Percentiles rank a stretch among this genome's conserved stretches.
These are phyloP conservation scores for Coemansia sp. DNA, from an alignment of 192 early-diverging fungal genomes.

Conservation along the genomic window DNA sequence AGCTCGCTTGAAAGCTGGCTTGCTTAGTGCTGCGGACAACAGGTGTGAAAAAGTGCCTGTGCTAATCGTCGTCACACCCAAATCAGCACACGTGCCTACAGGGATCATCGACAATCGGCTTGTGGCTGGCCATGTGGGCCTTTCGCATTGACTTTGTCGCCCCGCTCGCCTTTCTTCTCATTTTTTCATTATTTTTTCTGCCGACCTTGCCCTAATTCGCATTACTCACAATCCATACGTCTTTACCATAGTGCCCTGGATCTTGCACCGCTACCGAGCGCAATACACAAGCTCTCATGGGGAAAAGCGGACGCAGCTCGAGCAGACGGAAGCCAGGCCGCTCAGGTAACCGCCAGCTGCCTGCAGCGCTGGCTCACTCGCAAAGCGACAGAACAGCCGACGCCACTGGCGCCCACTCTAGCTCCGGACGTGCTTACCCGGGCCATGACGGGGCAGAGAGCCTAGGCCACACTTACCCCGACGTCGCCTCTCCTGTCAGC, in stretches of 20 bases:
- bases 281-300: conserved; percentile 12
- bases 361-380: neutral
- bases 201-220: no score
- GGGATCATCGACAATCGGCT: no score
- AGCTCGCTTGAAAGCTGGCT: no score
- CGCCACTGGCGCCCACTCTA: neutral
- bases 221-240: neutral
- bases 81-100: no score
- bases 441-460: neutral
- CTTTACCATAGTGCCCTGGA: neutral
- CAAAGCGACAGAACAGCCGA: neutral
- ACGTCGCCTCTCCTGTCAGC: neutral
- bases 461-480: neutral
- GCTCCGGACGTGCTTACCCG: neutral
- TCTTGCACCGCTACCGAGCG: neutral
- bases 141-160: no score
- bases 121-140: no score
- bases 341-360: neutral
- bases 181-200: no score
- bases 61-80: no score
- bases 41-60: no score
- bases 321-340: conserved; percentile 18
- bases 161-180: no score
- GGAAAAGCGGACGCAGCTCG: conserved; percentile 22
- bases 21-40: no score